Percentiles rank a stretch among this genome's conserved stretches.
These are phyloP conservation scores for Vachellia collinsii DNA, from an alignment of 306 rosid genomes.

Conservation along the genomic window DNA sequence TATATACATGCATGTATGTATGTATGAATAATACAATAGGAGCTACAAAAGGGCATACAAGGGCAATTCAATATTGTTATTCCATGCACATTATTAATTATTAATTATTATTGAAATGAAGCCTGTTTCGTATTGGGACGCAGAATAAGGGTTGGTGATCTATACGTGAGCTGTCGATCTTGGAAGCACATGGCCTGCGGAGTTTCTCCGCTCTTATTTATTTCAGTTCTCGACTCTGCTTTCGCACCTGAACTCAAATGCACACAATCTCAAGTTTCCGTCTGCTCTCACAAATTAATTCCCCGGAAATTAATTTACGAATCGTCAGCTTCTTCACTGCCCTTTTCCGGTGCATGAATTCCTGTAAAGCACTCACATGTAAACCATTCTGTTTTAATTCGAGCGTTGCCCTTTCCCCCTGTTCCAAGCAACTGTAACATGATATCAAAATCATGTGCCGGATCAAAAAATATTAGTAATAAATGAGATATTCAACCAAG, in stretches of 20 bases:
- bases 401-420: background rate
- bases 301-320: background rate
- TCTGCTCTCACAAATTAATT: background rate
- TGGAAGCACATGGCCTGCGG: background rate
- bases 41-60: no score
- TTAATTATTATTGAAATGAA: background rate
- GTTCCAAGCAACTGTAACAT: background rate
- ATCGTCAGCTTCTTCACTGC: background rate
- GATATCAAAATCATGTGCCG: background rate
- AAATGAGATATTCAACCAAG: constrained; percentile 34
- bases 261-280: background rate
- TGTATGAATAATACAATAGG: no score
- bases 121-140: background rate
- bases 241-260: background rate
- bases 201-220: background rate
- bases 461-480: background rate
- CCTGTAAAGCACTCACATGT: background rate
- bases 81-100: background rate
- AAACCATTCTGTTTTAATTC: background rate
- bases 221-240: background rate
- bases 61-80: background rate
- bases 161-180: constrained; percentile 7
- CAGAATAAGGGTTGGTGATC: background rate
- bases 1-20: no score
- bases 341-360: background rate